These are phyloP conservation scores for Chaetomium sp. DNA, from an alignment of 2,329 filamentous ascomycete genomes.

Conservation along the genomic window DNA sequence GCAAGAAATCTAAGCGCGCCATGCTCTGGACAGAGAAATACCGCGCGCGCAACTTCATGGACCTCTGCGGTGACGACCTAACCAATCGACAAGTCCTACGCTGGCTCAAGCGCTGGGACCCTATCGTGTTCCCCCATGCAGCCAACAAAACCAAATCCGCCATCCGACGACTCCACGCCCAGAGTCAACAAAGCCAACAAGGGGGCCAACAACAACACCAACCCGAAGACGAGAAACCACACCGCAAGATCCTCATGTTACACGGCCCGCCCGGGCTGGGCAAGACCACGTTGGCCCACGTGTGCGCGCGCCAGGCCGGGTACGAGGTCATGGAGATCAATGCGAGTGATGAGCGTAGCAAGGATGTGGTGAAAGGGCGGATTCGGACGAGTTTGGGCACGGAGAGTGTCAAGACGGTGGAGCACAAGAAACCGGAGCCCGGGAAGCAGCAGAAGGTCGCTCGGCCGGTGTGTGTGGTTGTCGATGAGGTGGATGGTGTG, in stretches of 20 bases:
- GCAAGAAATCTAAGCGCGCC: conserved; percentile 42
- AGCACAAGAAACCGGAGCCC: conserved; percentile 48
- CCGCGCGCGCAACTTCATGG: conserved; percentile 82
- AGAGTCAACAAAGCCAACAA: conserved; percentile 31
- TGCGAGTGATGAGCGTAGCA: conserved; percentile 89
- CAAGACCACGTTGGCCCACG: conserved; percentile 93
- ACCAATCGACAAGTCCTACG: conserved; percentile 85
- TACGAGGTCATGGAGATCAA: conserved; percentile 98
- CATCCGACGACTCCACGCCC: conserved; percentile 32
- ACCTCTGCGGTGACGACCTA: conserved; percentile 88
- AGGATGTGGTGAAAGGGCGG: conserved; percentile 80
- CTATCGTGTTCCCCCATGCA: conserved; percentile 79
- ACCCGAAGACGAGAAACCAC: conserved; percentile 63
- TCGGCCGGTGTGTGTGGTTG: conserved; percentile 84
- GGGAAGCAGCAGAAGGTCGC: conserved; percentile 61
- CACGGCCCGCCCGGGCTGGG: conserved; percentile 89
- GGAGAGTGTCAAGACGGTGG: conserved; percentile 78
- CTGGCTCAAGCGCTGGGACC: conserved; percentile 94
- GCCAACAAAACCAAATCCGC: conserved; percentile 49
- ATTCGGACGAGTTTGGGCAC: conserved; percentile 91
- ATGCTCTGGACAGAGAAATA: conserved; percentile 97
- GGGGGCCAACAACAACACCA: conserved; percentile 25
- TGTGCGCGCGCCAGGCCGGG: conserved; percentile 89
- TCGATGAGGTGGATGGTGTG: conserved; percentile 95
- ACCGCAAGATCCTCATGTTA: conserved; percentile 82